Conservation (phyloP, 768 basidiomycete species). For the Collybia mongolica region DNA sequence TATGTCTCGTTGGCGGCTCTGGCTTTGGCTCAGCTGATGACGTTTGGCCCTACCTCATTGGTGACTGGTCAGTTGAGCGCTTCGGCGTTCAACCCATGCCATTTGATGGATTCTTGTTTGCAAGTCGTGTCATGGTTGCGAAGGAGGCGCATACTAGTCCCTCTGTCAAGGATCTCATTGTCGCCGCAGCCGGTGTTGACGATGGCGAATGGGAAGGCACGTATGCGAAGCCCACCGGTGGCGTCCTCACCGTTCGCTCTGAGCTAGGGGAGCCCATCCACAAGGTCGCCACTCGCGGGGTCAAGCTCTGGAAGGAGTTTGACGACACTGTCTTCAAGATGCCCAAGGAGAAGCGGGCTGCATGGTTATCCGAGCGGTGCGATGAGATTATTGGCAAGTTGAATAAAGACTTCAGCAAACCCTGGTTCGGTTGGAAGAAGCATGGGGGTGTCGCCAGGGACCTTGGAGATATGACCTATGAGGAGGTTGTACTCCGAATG, state of each 20-base stretch:
- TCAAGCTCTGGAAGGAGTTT: conserved; percentile 99
- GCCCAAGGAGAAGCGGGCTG: conserved; percentile 90
- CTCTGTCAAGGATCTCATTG: conserved; percentile 95
- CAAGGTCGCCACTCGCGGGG: conserved; percentile 95
- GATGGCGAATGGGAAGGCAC: conserved; percentile 94
- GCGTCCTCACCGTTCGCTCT: conserved; percentile 94
- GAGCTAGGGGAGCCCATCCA: conserved; percentile 99
- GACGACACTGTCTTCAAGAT: conserved; percentile 95
- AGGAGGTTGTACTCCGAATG: conserved; percentile 91
- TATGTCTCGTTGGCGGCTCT: conserved; percentile 88
- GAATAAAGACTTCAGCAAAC: conserved; percentile 95
- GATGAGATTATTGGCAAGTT: conserved; percentile 89
- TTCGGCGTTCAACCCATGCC: conserved; percentile 95
- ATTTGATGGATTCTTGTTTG: conserved; percentile 96
- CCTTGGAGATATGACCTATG: conserved; percentile 97
- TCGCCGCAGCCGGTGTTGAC: conserved; percentile 88
- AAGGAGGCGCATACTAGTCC: conserved; percentile 96
- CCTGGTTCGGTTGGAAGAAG: conserved; percentile 98
- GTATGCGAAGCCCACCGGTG: conserved; percentile 91
- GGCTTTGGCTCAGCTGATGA: conserved; percentile 96
- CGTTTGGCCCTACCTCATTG: conserved; percentile 94
- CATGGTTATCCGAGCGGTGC: conserved; percentile 85
- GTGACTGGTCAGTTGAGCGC: conserved; percentile 86
- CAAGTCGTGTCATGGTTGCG: conserved; percentile 97
- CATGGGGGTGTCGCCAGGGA: conserved; percentile 82